A percentile compares a stretch with the other conserved stretches of the same genome.
phyloP scores from a whole-genome alignment of 192 early-diverging fungal species.

The Linderina pennispora region DNA sequence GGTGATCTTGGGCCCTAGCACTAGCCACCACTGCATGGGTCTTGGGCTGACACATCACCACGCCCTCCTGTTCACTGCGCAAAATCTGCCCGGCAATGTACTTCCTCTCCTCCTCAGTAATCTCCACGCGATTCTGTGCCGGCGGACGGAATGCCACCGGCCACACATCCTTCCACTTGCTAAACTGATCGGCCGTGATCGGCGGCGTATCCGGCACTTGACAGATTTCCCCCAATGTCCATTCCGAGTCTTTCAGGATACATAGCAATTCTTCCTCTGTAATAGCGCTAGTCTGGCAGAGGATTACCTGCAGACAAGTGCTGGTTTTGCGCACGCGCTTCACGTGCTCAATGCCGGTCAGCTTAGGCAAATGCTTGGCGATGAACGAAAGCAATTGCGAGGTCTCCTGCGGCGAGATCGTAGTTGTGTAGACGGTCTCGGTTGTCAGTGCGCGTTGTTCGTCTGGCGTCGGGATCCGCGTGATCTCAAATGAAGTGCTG shows the following conservation, averaged over 20 bases:
- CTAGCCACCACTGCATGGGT: conserved; percentile 22
- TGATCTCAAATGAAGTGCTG: conserved; percentile 5
- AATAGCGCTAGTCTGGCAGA: conserved; percentile 25
- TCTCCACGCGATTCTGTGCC: conserved; percentile 4
- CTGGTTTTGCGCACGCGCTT: conserved; percentile 21
- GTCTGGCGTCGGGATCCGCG: conserved; percentile 23
- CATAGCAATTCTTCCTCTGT: conserved; percentile 1
- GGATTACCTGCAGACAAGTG: conserved; percentile 7
- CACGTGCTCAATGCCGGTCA: conserved; percentile 31
- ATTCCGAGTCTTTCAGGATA: conserved; percentile 10
- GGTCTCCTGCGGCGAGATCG: conserved; percentile 8
- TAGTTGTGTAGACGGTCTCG: conserved; percentile 19
- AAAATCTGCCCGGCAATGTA: conserved; percentile 12
- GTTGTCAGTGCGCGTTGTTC: conserved; percentile 30
- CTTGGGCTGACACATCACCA: conserved; percentile 46
- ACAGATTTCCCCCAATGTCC: conserved; percentile 7
- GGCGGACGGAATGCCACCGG: conserved; percentile 65
- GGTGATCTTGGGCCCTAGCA: too few species aligned
- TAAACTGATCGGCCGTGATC: conserved; percentile 62
- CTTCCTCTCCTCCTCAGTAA: conserved; percentile 8
- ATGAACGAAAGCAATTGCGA: conserved; percentile 16
- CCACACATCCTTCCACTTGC: conserved; percentile 75
- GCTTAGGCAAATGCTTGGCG: conserved; percentile 11
- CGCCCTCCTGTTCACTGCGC: conserved; percentile 20
- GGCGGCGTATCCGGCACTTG: conserved; percentile 58